Conservation (phyloP, 2,329 filamentous ascomycete genomes). For the Fusarium oxysporum region DNA sequence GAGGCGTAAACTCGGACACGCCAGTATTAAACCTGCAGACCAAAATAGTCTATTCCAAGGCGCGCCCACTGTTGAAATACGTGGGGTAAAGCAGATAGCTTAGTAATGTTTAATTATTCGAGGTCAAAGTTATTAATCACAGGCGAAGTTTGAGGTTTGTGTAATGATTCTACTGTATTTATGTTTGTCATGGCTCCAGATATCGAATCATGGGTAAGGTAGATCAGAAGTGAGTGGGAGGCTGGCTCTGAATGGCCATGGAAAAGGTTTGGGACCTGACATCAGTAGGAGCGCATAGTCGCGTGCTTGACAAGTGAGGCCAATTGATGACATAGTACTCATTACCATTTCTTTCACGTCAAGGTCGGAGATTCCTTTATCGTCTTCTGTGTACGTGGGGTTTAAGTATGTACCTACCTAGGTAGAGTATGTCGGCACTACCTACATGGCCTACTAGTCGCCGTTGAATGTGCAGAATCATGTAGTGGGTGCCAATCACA, state of each 20-base stretch:
- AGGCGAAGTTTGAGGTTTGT: slow-evolving; percentile 2
- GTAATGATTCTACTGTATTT: background rate
- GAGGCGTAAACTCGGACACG: slow-evolving; percentile 42
- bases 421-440: background rate
- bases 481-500: background rate
- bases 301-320: slow-evolving; percentile 21
- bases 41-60: slow-evolving; percentile 42
- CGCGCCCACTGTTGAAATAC: slow-evolving; percentile 17
- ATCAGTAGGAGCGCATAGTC: slow-evolving; percentile 22
- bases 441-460: background rate
- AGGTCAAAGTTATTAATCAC: slow-evolving; percentile 6
- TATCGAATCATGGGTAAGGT: background rate
- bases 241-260: background rate
- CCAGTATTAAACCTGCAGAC: slow-evolving; percentile 29
- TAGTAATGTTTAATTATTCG: slow-evolving; percentile 20
- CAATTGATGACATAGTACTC: background rate
- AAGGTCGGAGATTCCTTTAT: background rate
- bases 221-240: background rate
- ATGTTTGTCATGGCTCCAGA: slow-evolving; percentile 2
- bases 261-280: background rate
- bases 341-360: slow-evolving; percentile 13
- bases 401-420: background rate
- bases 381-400: background rate
- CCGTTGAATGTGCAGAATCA: background rate
- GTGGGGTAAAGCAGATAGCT: slow-evolving; percentile 30